Evolutionary conservation across 176 grass and related monocot species (phyloP), one percentile per base, ranked within the genome.

Genomic region (Calamus simplicifolius): DNA sequence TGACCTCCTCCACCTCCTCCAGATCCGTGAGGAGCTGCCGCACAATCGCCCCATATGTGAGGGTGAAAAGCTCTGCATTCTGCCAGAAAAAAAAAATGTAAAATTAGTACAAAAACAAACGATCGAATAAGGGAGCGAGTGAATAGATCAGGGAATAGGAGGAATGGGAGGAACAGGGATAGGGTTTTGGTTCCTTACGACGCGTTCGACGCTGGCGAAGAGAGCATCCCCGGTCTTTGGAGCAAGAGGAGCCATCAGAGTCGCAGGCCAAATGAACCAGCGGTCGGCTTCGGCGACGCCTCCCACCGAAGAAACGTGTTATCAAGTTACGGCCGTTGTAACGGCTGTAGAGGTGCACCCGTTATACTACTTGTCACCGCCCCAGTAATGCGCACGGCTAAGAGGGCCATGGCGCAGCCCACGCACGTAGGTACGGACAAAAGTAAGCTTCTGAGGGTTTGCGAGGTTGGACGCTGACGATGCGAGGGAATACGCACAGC

Each of bases 1-100:
- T 98, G 76, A 98, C 93, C 87, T 98, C 93, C 31, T 98, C 93
- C n/a, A 98, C 84, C 66, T 98, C 93, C 76, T 98, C 93, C 25
- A 98, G 87, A 83, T 98, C 93, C 66, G 87, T 89, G 38, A 98
- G 78, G 5, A 98, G 79, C 87, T 98, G 93, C 73, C 93, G 79
- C 50, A 98, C 93, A 21, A 92, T 92, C 53, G 93, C 93, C 31
- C 93, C 93, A 31, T 98, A 98, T 4, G 93, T 98, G 61, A 98
- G 82, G 43, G 87, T 98, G 84, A 98, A 98, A 29, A 98, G 66
- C 79, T 98, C 93, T 16, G 93, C 87, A 55, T 98, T 98, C 93
- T 92, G 69, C 64, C 29, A 15, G 16, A 16, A 18, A 59, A 3
- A 18, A 49, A 48, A 4, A n/a, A n/a, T n/a, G 25, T 66, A 29